phyloP scores from a whole-genome alignment of 2,329 filamentous ascomycete genomes.

The Cercospora sp. region DNA sequence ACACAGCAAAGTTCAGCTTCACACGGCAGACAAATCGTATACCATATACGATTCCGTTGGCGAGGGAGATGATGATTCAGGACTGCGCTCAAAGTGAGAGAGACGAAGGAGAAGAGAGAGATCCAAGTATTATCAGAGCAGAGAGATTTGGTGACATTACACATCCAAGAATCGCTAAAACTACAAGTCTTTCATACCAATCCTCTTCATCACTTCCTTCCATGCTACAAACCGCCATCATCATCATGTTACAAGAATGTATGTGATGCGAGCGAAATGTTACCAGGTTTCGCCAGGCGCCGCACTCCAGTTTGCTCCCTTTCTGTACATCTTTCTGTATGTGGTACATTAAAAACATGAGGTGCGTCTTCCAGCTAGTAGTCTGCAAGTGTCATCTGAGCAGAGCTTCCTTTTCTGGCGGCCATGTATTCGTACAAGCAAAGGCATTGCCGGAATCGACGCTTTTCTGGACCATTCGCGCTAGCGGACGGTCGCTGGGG shows the following conservation, averaged over 20 bases:
- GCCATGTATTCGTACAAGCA: constrained; percentile 10
- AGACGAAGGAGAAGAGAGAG: neutral
- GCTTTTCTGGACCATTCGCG: constrained; percentile 24
- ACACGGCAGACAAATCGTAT: no score
- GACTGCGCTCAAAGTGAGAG: neutral
- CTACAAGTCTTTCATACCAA: constrained; percentile 11
- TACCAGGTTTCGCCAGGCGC: constrained; percentile 9
- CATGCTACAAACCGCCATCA: constrained; percentile 9
- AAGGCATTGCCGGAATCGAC: constrained; percentile 15
- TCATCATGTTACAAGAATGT: constrained; percentile 8
- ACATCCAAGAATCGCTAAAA: constrained; percentile 20
- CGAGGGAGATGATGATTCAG: no score
- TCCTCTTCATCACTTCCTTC: neutral
- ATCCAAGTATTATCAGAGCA: constrained; percentile 1
- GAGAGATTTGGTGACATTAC: constrained; percentile 17
- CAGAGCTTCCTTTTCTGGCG: neutral
- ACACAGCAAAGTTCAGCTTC: neutral
- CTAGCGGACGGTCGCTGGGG: constrained; percentile 23
- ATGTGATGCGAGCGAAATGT: constrained; percentile 2
- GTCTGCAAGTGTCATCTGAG: neutral
- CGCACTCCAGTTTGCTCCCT: constrained; percentile 10
- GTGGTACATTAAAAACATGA: constrained; percentile 12
- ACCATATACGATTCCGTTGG: no score
- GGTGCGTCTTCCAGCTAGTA: constrained; percentile 8
- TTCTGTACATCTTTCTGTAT: constrained; percentile 16